A percentile compares a stretch with the other conserved stretches of the same genome.
These are phyloP conservation scores for Curvularia eragrostidis DNA, from an alignment of 2,329 filamentous ascomycete species.

Conservation along the genomic window DNA sequence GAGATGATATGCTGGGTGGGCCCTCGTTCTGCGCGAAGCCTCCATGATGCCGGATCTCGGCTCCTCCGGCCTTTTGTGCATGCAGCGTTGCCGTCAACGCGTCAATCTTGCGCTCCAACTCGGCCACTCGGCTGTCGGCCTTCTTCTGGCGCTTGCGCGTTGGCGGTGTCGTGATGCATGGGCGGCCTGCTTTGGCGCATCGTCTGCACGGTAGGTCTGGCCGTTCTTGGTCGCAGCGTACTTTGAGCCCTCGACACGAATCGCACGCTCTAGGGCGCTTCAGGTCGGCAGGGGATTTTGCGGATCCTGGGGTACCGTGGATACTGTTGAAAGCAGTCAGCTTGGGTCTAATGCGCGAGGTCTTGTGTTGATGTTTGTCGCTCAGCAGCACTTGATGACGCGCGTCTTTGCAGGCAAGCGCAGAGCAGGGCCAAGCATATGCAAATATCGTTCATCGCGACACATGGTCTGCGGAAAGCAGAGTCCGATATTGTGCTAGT, in stretches of 20 bases:
- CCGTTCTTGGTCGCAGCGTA: conserved; percentile 82
- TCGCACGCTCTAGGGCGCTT: conserved; percentile 58
- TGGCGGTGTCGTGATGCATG: conserved; percentile 71
- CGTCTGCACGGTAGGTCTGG: conserved; percentile 66
- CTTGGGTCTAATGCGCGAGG: background rate
- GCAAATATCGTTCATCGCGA: background rate
- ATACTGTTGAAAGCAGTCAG: conserved; percentile 18
- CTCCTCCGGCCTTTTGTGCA: conserved; percentile 53
- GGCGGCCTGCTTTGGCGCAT: conserved; percentile 79
- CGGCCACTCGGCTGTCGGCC: conserved; percentile 85
- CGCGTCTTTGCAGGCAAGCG: background rate
- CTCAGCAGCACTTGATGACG: conserved; percentile 9
- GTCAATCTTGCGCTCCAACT: conserved; percentile 93
- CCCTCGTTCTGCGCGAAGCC: conserved; percentile 32
- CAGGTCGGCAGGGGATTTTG: conserved; percentile 47
- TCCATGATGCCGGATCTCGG: conserved; percentile 31
- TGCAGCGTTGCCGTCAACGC: conserved; percentile 81
- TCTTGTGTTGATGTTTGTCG: background rate
- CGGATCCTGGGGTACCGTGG: conserved; percentile 40
- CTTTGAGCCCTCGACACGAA: conserved; percentile 59
- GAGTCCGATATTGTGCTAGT: background rate
- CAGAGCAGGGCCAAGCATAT: too few relatives aligned
- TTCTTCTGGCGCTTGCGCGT: conserved; percentile 86
- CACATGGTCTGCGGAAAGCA: background rate
- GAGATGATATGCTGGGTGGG: conserved; percentile 16